Evolutionary conservation across 257 asterid genomes (phyloP).

Genomic region (Scutellaria baicalensis): DNA sequence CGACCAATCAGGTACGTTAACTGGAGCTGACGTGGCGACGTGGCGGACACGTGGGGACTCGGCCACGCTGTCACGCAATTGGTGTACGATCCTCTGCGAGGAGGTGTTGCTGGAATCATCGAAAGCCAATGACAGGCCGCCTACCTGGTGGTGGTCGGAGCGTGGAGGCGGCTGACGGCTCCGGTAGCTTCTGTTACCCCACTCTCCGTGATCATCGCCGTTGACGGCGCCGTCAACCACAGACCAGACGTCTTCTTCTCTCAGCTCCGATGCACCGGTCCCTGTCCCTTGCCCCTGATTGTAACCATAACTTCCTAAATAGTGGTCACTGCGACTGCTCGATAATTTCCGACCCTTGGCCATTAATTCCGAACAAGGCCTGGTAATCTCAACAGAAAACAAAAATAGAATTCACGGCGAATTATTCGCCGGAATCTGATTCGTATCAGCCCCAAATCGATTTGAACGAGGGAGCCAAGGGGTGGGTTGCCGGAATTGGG

Average conservation of each 20-base stretch:
- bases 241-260: conserved; percentile 84
- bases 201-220: conserved; percentile 33
- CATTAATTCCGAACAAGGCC: conserved; percentile 23
- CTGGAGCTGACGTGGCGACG: conserved; percentile 68
- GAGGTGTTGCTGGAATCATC: conserved; percentile 37
- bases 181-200: conserved; percentile 29
- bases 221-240: conserved; percentile 29
- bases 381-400: not conserved
- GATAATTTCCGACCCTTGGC: conserved; percentile 71
- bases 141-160: conserved; percentile 27
- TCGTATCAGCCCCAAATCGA: conserved; percentile 20
- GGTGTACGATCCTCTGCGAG: conserved; percentile 50
- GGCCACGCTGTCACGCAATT: conserved; percentile 28
- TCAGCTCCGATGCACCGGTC: conserved; percentile 44
- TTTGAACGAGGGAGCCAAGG: not conserved
- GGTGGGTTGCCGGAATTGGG: conserved; percentile 25
- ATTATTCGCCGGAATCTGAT: conserved; percentile 17
- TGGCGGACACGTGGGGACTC: conserved; percentile 42
- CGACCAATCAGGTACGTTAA: conserved; percentile 84
- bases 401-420: conserved; percentile 7
- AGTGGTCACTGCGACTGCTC: conserved; percentile 56
- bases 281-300: conserved; percentile 28
- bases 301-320: conserved; percentile 38
- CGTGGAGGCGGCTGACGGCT: conserved; percentile 26
- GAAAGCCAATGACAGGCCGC: conserved; percentile 68